Base-by-base conservation (phyloP, 2,329 filamentous ascomycete species). In the Triangularia setosa region DNA sequence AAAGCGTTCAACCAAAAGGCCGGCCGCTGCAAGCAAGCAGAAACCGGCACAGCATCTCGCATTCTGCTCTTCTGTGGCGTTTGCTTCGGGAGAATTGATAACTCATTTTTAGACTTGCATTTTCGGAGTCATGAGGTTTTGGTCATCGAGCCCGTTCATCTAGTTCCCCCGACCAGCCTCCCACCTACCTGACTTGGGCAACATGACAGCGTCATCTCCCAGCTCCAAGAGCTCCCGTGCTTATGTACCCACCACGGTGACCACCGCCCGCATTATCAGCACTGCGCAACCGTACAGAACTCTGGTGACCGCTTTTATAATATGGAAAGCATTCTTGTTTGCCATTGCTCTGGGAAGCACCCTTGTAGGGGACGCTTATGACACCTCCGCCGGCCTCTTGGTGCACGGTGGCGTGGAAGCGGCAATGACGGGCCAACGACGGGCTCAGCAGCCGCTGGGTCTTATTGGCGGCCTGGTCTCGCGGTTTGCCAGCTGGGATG, bases 401-500 rank as follows among this genome's bases (percentile, higher is more conserved):
- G 75, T 81, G 68, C 70, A 77, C 62, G 62, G 33, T 21, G 59
- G 14, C 72, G 72, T 64, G 63, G 71, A 62, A 71, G 74, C 61
- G 64, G 79, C 14, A 73, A 54, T 63, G 62, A 30, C 14, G 55
- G 40, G 40, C 40, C 40, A 48, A 48, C 40, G 12, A 48, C 40
- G 18, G 40, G 7, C 16, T n/a, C 28, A 53, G 25, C 30, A 54
- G 24, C 27, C n/a, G n/a, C 30, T 14, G 1, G 30, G 25, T 24
- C 48, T 21, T n/a, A 16, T 23, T 35, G 35, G 30, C 14, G 40
- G 11, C 24, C 54, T 59, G 2, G 75, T 81, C 21, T 76, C 82
- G 33, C 86, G 86, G 53, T 79, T 95, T 64, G 87, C 87, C 6
- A 83, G 90, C 74, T 96, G 92, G 92, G 92, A 96, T 75, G 90